A percentile compares a stretch with the other conserved stretches of the same genome.
These are phyloP conservation scores for Pseudozyma thailandica DNA, from an alignment of 1,284 basidiomycete species.

Conservation along the genomic window DNA sequence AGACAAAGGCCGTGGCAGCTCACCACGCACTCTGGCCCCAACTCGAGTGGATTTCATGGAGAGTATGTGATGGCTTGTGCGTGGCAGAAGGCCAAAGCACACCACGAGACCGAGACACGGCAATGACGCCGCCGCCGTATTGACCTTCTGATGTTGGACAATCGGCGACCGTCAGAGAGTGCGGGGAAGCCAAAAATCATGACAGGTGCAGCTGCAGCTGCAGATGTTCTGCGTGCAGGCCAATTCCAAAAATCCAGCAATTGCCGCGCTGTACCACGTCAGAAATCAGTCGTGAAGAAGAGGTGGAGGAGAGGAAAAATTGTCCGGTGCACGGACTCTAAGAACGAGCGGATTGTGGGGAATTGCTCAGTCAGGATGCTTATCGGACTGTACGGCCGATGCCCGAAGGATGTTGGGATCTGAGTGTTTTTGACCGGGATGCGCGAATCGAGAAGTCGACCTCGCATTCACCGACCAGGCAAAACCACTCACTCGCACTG, in stretches of 20 bases:
- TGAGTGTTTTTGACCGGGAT: slow-evolving; percentile 3
- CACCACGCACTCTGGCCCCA: slow-evolving; percentile 10
- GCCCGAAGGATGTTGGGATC: slow-evolving; percentile 25
- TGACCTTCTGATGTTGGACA: too few relatives aligned
- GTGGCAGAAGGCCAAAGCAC: too few relatives aligned
- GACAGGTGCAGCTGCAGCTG: slow-evolving; percentile 1
- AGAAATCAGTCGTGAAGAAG: too few relatives aligned
- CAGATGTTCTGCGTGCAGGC: slow-evolving; percentile 12
- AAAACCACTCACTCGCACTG: neutral
- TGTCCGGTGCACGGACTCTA: slow-evolving; percentile 25
- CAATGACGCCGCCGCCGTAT: neutral
- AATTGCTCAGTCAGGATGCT: slow-evolving; percentile 2
- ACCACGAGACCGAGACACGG: too few relatives aligned
- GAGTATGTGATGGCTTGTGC: slow-evolving; percentile 24
- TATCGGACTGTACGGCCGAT: slow-evolving; percentile 41
- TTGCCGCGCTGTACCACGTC: neutral
- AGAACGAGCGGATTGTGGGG: neutral
- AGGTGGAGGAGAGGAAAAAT: slow-evolving; percentile 20
- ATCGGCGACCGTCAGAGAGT: slow-evolving; percentile 11
- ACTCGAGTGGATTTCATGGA: neutral
- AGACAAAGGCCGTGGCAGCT: slow-evolving; percentile 25
- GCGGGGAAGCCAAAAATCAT: slow-evolving; percentile 27
- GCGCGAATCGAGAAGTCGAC: too few relatives aligned
- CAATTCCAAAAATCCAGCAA: neutral
- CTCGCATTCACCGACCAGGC: slow-evolving; percentile 9